Evolutionary conservation across 2,329 filamentous ascomycete species (phyloP).

Genomic region (Talaromyces atroroseus): DNA sequence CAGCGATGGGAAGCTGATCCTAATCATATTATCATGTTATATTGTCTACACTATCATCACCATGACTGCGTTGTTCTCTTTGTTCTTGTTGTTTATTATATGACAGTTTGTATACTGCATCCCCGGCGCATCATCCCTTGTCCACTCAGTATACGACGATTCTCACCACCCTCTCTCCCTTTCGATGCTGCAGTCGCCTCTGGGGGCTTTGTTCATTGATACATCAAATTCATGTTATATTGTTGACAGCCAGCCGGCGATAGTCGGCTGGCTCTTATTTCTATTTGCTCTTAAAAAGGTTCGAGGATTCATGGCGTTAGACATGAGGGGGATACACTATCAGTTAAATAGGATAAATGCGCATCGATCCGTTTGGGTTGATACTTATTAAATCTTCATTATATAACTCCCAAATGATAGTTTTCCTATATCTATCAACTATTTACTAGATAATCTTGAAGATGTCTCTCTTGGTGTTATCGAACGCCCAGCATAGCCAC

Average conservation of each 20-base stretch:
- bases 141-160: constrained; percentile 7
- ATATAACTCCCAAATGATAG: no score
- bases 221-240: constrained; percentile 15
- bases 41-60: constrained; percentile 16
- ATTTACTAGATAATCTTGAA: no score
- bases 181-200: constrained; percentile 1
- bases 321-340: not conserved
- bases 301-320: not conserved
- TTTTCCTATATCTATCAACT: no score
- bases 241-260: constrained; percentile 8
- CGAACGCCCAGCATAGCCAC: no score
- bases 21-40: constrained; percentile 17
- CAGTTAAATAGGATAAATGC: not conserved
- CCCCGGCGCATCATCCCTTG: constrained; percentile 13
- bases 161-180: not conserved
- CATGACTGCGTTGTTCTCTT: constrained; percentile 18
- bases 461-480: no score
- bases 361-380: not conserved
- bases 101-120: constrained; percentile 22
- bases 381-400: not conserved
- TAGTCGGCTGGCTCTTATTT: constrained; percentile 10
- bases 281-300: not conserved
- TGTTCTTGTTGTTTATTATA: constrained; percentile 20
- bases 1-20: constrained; percentile 20
- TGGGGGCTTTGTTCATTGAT: constrained; percentile 19